Evolutionary conservation across 257 asterid genomes (phyloP).

Genomic region (Euphrasia confusa): DNA sequence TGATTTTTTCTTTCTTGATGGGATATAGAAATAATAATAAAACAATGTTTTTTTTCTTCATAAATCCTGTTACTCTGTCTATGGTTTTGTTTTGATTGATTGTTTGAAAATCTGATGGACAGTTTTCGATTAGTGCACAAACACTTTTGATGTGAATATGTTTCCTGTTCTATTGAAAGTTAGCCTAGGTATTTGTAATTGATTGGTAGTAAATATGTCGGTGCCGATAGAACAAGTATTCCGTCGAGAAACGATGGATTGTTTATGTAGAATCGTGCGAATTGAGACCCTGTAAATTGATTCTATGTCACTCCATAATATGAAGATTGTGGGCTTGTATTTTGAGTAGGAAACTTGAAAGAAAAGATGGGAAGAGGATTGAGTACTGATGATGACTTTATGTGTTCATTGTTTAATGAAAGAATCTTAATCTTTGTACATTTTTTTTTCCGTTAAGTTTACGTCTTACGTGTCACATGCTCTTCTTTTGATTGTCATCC

Average conservation of each 20-base stretch:
- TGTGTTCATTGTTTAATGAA: not conserved
- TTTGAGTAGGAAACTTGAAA: no score
- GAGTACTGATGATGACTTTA: not conserved
- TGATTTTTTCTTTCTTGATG: not conserved
- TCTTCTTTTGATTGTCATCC: constrained; percentile 19
- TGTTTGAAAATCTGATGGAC: constrained; percentile 2
- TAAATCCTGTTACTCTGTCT: not conserved
- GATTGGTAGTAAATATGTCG: not conserved
- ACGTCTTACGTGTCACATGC: constrained; percentile 9
- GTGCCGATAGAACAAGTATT: not conserved
- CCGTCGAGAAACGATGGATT: not conserved
- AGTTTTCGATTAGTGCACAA: not conserved
- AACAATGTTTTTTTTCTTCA: not conserved
- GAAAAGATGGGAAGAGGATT: not conserved
- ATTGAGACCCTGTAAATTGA: not conserved
- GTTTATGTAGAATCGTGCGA: not conserved
- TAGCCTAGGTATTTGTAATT: not conserved
- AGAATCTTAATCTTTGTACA: not conserved
- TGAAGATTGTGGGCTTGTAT: no score
- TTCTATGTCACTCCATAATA: not conserved
- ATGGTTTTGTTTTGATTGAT: not conserved
- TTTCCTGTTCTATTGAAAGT: not conserved
- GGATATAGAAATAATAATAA: not conserved
- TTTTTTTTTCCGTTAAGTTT: not conserved
- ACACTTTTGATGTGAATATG: constrained; percentile 9